Evolutionary conservation across 352 stramenopile species (phyloP).

Genomic region (Pythium coloratum): DNA sequence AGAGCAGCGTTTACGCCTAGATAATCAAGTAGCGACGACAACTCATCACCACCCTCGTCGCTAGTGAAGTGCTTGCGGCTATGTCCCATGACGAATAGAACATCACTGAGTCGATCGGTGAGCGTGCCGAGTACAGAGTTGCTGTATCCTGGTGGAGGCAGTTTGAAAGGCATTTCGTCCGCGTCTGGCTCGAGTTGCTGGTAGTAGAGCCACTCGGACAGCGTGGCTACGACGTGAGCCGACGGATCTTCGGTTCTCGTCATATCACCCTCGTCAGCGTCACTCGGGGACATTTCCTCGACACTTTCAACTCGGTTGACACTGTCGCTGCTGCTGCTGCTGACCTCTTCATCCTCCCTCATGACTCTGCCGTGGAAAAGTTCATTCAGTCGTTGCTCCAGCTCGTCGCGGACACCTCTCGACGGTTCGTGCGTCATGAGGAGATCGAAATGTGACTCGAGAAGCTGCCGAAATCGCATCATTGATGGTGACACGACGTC

Average conservation of each 20-base stretch:
- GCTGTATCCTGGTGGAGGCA: neutral
- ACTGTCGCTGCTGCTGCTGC: neutral
- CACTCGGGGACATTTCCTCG: neutral
- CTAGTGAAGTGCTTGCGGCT: neutral
- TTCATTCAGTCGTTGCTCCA: slow-evolving; percentile 5
- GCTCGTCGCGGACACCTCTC: slow-evolving; percentile 1
- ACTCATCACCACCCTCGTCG: neutral
- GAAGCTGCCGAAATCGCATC: neutral
- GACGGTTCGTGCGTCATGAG: slow-evolving; percentile 3
- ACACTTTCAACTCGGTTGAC: neutral
- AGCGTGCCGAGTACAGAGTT: neutral
- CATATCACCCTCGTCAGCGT: neutral
- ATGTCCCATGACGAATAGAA: slow-evolving; percentile 10
- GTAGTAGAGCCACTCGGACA: slow-evolving; percentile 10
- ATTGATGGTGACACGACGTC: neutral
- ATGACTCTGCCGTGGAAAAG: neutral
- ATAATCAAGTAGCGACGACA: neutral
- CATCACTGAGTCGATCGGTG: neutral
- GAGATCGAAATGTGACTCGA: slow-evolving; percentile 12
- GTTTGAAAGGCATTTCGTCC: neutral
- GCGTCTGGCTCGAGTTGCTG: neutral
- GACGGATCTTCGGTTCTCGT: neutral
- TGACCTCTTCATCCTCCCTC: neutral
- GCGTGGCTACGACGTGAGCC: neutral
- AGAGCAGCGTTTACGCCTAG: slow-evolving; percentile 3